These are phyloP conservation scores for Erysiphe neolycopersici DNA, from an alignment of 2,329 filamentous ascomycete species.

Conservation along the genomic window DNA sequence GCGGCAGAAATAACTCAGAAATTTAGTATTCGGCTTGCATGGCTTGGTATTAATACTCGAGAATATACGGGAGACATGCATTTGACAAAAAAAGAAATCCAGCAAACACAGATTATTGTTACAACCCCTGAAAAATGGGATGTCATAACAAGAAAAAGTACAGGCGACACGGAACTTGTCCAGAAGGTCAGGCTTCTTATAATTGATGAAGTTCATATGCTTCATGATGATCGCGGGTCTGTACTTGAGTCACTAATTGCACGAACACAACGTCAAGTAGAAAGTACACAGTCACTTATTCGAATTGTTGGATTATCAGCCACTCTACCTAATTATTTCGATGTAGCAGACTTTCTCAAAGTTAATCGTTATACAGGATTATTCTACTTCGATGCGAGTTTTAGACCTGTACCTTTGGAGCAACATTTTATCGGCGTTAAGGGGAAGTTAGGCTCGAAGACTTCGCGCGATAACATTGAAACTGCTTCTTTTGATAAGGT, in stretches of 20 bases:
- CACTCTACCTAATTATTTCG: conserved; percentile 84
- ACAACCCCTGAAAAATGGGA: conserved; percentile 99
- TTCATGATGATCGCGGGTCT: conserved; percentile 89
- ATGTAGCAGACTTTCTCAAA: conserved; percentile 89
- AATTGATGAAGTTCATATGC: conserved; percentile 98
- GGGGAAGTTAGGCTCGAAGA: conserved; percentile 58
- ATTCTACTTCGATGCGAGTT: conserved; percentile 93
- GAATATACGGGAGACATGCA: conserved; percentile 98
- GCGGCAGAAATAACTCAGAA: conserved; percentile 94
- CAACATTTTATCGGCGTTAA: conserved; percentile 96
- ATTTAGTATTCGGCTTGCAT: conserved; percentile 67
- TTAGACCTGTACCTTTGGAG: conserved; percentile 82
- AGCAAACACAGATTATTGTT: conserved; percentile 91
- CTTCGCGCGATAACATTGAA: conserved; percentile 73
- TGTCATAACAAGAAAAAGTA: conserved; percentile 89
- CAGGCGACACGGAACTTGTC: conserved; percentile 87
- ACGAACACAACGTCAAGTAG: conserved; percentile 81
- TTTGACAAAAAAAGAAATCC: conserved; percentile 82
- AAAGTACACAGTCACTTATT: conserved; percentile 92
- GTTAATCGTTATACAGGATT: conserved; percentile 81
- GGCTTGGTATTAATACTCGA: conserved; percentile 76
- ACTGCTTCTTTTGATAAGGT: conserved; percentile 79
- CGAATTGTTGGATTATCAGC: conserved; percentile 88
- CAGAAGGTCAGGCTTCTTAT: conserved; percentile 91
- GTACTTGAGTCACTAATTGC: conserved; percentile 91